These are phyloP conservation scores for Pisolithus tinctorius DNA, from an alignment of 768 basidiomycete genomes.

Conservation along the genomic window DNA sequence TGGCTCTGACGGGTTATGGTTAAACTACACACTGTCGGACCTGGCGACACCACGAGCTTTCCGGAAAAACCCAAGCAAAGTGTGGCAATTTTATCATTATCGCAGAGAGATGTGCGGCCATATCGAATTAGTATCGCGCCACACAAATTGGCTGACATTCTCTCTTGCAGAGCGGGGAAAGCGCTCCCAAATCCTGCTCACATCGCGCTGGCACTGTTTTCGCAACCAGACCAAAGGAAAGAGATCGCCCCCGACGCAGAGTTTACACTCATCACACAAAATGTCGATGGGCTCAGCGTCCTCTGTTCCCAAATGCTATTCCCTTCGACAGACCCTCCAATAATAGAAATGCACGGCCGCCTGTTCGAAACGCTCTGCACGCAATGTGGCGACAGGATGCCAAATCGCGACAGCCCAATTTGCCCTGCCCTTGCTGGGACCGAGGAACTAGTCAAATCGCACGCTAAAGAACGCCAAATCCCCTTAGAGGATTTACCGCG, in stretches of 20 bases:
- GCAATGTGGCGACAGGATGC: conserved; percentile 2
- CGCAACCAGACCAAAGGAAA: neutral
- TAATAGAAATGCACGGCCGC: conserved; percentile 26
- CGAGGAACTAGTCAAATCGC: conserved; percentile 17
- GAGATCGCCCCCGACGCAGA: neutral
- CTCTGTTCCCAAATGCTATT: neutral
- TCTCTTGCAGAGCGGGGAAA: neutral
- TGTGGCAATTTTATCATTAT: neutral
- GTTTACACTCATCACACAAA: neutral
- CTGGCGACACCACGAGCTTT: neutral
- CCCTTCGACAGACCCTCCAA: neutral
- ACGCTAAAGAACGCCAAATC: conserved; percentile 23
- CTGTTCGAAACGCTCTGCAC: conserved; percentile 18
- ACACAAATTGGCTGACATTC: too few relatives aligned
- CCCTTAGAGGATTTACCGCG: conserved; percentile 35
- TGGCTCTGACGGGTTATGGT: neutral
- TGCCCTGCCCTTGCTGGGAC: conserved; percentile 16
- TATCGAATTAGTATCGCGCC: neutral
- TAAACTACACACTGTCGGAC: too few relatives aligned
- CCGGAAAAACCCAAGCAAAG: neutral
- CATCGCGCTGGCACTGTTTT: neutral
- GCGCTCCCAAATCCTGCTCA: neutral
- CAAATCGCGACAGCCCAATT: conserved; percentile 9
- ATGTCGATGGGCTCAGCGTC: neutral
- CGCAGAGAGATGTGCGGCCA: neutral